Evolutionary conservation across 768 basidiomycete genomes (phyloP).

Genomic region (Megacollybia marginata): DNA sequence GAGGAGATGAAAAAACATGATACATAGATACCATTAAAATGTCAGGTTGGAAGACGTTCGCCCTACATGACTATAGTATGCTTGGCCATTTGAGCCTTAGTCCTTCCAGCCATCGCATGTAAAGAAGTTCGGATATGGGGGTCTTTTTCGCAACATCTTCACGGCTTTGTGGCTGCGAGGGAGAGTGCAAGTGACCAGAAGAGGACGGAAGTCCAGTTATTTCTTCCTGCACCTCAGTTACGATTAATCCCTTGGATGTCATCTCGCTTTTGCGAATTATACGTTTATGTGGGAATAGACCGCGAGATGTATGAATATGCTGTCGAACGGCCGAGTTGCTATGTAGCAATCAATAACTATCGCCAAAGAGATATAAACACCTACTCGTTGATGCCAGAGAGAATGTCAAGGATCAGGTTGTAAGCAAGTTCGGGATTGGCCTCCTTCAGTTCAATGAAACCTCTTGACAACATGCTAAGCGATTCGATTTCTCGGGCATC

Average conservation of each 20-base stretch:
- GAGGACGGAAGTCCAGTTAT: constrained; percentile 41
- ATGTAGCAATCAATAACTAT: constrained; percentile 5
- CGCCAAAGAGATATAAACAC: constrained; percentile 20
- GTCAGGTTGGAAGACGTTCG: background rate
- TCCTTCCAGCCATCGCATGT: constrained; percentile 94
- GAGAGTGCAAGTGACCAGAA: constrained; percentile 19
- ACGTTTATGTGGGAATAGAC: constrained; percentile 75
- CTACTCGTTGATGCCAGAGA: constrained; percentile 88
- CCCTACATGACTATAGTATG: constrained; percentile 28
- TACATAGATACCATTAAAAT: background rate
- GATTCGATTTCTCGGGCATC: constrained; percentile 85
- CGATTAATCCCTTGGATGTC: constrained; percentile 77
- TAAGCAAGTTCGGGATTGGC: constrained; percentile 84
- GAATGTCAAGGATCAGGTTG: constrained; percentile 79
- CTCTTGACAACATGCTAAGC: constrained; percentile 81
- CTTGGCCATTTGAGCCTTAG: constrained; percentile 87
- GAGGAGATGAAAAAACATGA: background rate
- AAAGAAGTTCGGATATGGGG: constrained; percentile 93
- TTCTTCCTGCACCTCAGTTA: constrained; percentile 77
- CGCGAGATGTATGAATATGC: constrained; percentile 74
- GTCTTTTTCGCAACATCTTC: constrained; percentile 58
- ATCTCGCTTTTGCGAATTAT: constrained; percentile 77
- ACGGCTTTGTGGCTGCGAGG: constrained; percentile 20
- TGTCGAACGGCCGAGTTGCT: constrained; percentile 77
- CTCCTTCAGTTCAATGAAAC: constrained; percentile 80